Evolutionary conservation across 2,329 filamentous ascomycete genomes (phyloP).

Genomic region (Colletotrichum costaricense): DNA sequence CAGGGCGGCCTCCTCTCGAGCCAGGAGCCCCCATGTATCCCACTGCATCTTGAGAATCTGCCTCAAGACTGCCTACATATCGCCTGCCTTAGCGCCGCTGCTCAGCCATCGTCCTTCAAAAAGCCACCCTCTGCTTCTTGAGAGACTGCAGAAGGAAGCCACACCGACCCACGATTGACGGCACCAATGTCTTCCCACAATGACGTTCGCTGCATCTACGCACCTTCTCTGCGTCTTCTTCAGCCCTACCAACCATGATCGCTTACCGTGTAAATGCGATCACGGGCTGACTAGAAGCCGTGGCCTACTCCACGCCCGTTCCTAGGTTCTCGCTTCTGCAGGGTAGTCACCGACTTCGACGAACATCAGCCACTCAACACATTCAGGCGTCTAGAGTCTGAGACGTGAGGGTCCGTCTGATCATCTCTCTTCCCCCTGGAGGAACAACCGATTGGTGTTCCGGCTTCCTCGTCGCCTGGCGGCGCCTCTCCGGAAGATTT

Average conservation of each 20-base stretch:
- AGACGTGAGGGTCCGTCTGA: constrained; percentile 9
- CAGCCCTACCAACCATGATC: constrained; percentile 25
- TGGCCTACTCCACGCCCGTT: neutral
- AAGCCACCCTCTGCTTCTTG: constrained; percentile 1
- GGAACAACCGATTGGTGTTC: neutral
- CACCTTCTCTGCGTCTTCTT: constrained; percentile 24
- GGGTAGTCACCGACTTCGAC: neutral
- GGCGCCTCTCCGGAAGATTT: neutral
- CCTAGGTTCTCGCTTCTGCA: neutral
- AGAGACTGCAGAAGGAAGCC: constrained; percentile 5
- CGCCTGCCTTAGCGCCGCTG: constrained; percentile 25
- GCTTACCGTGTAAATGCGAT: neutral
- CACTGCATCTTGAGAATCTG: neutral
- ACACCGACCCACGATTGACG: constrained; percentile 4
- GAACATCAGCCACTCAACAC: neutral
- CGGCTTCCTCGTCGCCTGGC: neutral
- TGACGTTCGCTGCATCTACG: neutral
- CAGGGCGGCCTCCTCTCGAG: constrained; percentile 20
- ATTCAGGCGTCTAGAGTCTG: neutral
- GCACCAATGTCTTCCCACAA: neutral
- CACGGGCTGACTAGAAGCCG: neutral
- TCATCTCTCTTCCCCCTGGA: constrained; percentile 1
- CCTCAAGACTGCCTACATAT: constrained; percentile 22
- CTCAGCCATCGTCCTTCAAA: constrained; percentile 22
- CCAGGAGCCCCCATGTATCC: neutral